Conservation (phyloP, 225 moss, liverwort and hornwort genomes). For the Physcomitrium patens region DNA sequence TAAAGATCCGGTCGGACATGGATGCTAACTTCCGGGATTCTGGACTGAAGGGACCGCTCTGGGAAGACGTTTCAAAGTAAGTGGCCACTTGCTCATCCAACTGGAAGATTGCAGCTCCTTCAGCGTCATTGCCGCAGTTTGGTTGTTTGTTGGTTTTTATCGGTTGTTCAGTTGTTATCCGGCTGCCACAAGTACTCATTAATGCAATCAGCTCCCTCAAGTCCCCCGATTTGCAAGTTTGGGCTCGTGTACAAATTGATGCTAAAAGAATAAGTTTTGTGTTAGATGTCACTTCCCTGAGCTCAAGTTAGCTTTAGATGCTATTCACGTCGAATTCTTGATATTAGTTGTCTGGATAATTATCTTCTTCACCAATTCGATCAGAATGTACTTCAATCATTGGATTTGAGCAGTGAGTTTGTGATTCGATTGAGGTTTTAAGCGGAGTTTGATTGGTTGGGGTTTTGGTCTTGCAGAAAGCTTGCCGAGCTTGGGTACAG, state of each 20-base stretch:
- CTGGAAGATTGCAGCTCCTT: no score
- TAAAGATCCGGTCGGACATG: conserved; percentile 99
- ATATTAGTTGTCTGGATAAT: background rate
- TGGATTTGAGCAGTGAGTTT: background rate
- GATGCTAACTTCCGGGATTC: conserved; percentile 99
- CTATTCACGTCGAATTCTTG: conserved; percentile 19
- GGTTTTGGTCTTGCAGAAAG: conserved; percentile 63
- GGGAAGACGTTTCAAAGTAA: conserved; percentile 99
- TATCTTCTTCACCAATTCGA: no score
- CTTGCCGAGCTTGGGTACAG: conserved; percentile 84
- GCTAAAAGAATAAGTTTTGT: background rate
- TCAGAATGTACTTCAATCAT: no score
- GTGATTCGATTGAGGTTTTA: background rate
- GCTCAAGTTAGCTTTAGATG: background rate
- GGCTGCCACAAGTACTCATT: no score
- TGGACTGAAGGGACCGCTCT: conserved; percentile 96
- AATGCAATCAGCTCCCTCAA: no score
- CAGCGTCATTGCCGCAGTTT: no score
- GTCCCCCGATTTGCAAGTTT: background rate
- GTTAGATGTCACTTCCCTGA: conserved; percentile 3
- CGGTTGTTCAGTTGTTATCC: no score
- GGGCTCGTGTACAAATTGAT: background rate
- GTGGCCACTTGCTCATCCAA: conserved; percentile 26
- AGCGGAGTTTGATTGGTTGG: background rate
- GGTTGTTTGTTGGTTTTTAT: no score